Percentiles rank a stretch among this genome's conserved stretches.
phyloP scores from a whole-genome alignment of 83 land plant species.

The Diphasiastrum complanatum region DNA sequence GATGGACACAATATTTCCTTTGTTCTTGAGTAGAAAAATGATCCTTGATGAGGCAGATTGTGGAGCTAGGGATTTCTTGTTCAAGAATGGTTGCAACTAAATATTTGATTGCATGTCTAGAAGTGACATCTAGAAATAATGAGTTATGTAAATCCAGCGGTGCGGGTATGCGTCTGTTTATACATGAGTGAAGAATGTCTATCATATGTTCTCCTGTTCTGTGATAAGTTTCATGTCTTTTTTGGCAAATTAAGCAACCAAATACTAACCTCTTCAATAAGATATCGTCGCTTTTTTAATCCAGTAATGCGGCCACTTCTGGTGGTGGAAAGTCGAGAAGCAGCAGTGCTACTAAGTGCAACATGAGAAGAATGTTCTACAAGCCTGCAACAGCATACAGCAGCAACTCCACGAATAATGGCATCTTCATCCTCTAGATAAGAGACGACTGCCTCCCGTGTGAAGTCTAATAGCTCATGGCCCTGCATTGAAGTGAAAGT shows the following conservation, averaged over 20 bases:
- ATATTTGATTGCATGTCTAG: no score
- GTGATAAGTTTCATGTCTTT: background rate
- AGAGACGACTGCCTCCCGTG: conserved; percentile 70
- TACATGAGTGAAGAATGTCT: background rate
- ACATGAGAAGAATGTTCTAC: conserved; percentile 61
- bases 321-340: conserved; percentile 13
- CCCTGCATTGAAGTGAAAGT: conserved; percentile 52
- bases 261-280: conserved; percentile 74
- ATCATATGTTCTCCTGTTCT: no score
- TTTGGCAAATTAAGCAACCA: background rate
- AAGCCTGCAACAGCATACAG: conserved; percentile 82
- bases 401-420: conserved; percentile 81
- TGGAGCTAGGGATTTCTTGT: no score
- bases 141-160: no score
- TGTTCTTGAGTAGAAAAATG: no score
- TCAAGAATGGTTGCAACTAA: no score
- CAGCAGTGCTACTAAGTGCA: conserved; percentile 25
- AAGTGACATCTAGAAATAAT: no score
- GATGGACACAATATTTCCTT: no score
- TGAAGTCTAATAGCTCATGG: conserved; percentile 93
- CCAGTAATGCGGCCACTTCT: conserved; percentile 35
- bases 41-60: no score
- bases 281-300: conserved; percentile 50
- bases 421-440: conserved; percentile 96
- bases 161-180: no score